A percentile compares a stretch with the other conserved stretches of the same genome.
Conservation (phyloP, 345 rosid species). For the Rhodomyrtus tomentosa region DNA sequence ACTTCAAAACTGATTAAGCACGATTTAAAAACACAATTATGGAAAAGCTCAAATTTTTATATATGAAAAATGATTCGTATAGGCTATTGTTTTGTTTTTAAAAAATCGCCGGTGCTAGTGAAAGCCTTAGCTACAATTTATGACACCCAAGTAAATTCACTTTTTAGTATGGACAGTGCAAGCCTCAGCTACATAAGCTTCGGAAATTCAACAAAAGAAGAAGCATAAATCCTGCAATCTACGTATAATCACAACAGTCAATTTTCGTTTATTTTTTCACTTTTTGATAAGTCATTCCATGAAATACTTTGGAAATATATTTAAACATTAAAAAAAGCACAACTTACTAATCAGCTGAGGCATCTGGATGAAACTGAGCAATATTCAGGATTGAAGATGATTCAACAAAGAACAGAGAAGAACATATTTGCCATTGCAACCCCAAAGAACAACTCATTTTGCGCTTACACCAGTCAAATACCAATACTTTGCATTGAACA, state of each 20-base stretch:
- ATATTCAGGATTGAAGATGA: neutral
- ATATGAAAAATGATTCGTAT: neutral
- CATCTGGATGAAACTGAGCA: neutral
- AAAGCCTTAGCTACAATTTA: neutral
- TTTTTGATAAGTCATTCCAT: neutral
- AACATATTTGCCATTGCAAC: neutral
- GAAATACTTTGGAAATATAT: neutral
- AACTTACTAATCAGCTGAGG: neutral
- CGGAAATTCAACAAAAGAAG: neutral
- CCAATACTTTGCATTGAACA: neutral
- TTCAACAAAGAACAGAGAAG: neutral
- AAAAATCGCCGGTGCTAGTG: neutral
- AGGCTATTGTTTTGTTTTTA: neutral
- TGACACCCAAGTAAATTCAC: neutral
- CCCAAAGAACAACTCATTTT: neutral
- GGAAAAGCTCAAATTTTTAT: neutral
- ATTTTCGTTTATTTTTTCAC: neutral
- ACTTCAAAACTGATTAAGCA: neutral
- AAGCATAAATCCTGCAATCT: neutral
- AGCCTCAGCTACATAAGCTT: neutral
- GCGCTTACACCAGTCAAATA: neutral
- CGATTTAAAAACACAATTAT: neutral
- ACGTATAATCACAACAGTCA: neutral
- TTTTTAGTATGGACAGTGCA: neutral
- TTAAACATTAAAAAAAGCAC: neutral